These are phyloP conservation scores for Mariannaea elegans DNA, from an alignment of 2,329 filamentous ascomycete species.

Conservation along the genomic window DNA sequence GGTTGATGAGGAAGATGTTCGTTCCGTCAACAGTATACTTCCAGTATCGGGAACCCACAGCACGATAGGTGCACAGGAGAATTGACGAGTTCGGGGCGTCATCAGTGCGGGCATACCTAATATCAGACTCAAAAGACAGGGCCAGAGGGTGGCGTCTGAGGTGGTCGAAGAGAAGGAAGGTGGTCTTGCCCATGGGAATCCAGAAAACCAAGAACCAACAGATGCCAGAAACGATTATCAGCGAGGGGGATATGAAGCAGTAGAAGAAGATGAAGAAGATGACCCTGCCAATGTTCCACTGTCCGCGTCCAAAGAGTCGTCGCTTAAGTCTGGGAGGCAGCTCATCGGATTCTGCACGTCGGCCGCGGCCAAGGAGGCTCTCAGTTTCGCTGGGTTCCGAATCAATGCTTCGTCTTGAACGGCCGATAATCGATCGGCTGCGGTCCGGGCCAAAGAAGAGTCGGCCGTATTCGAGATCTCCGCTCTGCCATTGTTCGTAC, in stretches of 20 bases:
- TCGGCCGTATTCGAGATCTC: conserved; percentile 93
- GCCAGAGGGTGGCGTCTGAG: conserved; percentile 91
- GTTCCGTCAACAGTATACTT: conserved; percentile 99
- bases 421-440: conserved; percentile 82
- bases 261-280: conserved; percentile 98
- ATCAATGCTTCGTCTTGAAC: conserved; percentile 87
- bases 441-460: conserved; percentile 91
- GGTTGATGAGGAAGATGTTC: conserved; percentile 98
- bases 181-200: conserved; percentile 98
- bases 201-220: conserved; percentile 98
- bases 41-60: conserved; percentile 95
- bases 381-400: conserved; percentile 86
- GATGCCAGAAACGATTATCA: conserved; percentile 84
- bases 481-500: conserved; percentile 99
- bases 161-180: conserved; percentile 88
- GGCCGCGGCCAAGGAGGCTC: conserved; percentile 76
- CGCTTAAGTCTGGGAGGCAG: conserved; percentile 68
- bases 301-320: conserved; percentile 89
- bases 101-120: conserved; percentile 74
- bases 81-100: conserved; percentile 84
- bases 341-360: conserved; percentile 59
- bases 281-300: conserved; percentile 94
- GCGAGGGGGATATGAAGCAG: conserved; percentile 84
- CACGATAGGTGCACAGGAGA: conserved; percentile 94
- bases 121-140: conserved; percentile 90